A percentile compares a stretch with the other conserved stretches of the same genome.
phyloP scores from a whole-genome alignment of 2,329 filamentous ascomycete genomes.

The Aspergillus candidus region DNA sequence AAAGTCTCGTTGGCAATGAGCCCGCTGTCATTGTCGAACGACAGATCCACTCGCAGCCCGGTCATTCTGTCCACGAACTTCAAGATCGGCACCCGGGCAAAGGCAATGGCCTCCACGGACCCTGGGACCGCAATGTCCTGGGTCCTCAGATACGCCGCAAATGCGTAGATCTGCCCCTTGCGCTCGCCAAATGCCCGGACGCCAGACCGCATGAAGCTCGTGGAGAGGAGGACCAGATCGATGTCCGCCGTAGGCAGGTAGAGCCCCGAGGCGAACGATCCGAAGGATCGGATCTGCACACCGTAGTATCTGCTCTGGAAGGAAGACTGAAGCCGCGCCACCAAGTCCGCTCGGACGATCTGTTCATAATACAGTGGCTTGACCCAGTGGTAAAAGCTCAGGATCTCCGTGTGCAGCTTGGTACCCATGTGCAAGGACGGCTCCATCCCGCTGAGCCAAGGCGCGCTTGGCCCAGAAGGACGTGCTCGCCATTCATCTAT shows the following conservation, averaged over 20 bases:
- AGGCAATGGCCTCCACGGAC: constrained; percentile 61
- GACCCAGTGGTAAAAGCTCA: constrained; percentile 83
- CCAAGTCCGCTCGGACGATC: constrained; percentile 63
- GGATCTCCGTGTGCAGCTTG: constrained; percentile 82
- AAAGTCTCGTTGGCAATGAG: constrained; percentile 77
- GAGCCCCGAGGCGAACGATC: constrained; percentile 85
- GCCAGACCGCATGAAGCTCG: constrained; percentile 51
- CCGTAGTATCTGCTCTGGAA: constrained; percentile 55
- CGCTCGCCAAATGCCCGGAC: constrained; percentile 46
- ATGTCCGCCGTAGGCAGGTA: constrained; percentile 81
- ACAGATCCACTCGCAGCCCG: constrained; percentile 80
- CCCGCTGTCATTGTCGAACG: constrained; percentile 86
- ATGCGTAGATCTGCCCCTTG: constrained; percentile 53
- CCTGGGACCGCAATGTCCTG: constrained; percentile 53
- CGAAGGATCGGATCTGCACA: constrained; percentile 68
- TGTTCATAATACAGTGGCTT: constrained; percentile 72
- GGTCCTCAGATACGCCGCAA: constrained; percentile 54
- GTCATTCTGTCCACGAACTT: constrained; percentile 80
- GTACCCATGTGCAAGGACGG: constrained; percentile 27
- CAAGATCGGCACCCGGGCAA: constrained; percentile 82
- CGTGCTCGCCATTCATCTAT: constrained; percentile 49
- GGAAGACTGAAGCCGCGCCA: constrained; percentile 59
- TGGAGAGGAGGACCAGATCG: constrained; percentile 76
- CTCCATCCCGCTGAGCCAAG: constrained; percentile 51
- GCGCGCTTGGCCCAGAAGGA: constrained; percentile 43